Conservation (phyloP, 2,329 filamentous ascomycete species). For the Plectosphaerella cucumerina region DNA sequence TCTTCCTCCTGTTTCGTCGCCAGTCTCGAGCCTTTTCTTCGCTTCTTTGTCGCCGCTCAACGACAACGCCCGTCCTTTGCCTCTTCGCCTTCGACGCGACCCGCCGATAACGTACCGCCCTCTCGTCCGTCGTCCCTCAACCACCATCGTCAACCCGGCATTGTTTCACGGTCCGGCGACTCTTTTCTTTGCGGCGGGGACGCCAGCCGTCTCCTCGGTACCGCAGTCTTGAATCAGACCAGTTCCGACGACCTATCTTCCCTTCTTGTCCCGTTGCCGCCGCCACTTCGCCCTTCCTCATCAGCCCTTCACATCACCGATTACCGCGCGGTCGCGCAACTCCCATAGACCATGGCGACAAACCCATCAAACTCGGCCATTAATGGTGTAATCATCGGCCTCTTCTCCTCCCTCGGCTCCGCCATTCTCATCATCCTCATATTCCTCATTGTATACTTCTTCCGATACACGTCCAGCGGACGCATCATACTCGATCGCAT, state of each 20-base stretch:
- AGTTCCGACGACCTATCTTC: conserved; percentile 1
- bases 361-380: conserved; percentile 40
- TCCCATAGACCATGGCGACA: conserved; percentile 7
- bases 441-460: conserved; percentile 83
- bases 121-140: background rate
- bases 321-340: background rate
- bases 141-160: conserved; percentile 3
- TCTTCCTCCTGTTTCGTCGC: background rate
- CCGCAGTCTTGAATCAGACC: conserved; percentile 8
- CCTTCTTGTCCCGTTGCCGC: background rate
- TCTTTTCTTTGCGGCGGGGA: conserved; percentile 14
- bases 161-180: conserved; percentile 3
- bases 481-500: conserved; percentile 92
- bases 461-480: conserved; percentile 82
- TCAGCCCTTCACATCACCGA: background rate
- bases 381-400: conserved; percentile 86
- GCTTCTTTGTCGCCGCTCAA: background rate
- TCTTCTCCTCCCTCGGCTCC: conserved; percentile 90
- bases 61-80: background rate
- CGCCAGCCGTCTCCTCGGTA: conserved; percentile 13
- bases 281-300: background rate
- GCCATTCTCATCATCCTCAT: conserved; percentile 79
- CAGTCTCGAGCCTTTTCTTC: background rate
- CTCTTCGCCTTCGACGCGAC: background rate
- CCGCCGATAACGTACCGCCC: background rate